Evolutionary conservation across 1,284 basidiomycete genomes (phyloP).

Genomic region (Ceratobasidium sp.): DNA sequence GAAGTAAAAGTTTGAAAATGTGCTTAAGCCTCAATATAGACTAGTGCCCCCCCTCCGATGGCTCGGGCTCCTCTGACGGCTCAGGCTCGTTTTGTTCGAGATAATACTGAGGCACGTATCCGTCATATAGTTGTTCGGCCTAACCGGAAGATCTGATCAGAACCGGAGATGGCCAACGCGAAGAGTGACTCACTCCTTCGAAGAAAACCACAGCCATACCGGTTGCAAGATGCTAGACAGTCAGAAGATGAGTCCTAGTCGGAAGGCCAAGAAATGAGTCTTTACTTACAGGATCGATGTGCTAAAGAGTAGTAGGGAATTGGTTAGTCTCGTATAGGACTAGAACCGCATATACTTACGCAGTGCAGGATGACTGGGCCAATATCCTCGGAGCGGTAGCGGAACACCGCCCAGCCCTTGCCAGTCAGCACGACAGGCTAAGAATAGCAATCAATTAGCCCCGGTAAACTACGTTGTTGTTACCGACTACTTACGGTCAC

Average conservation of each 20-base stretch:
- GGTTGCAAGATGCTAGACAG: slow-evolving; percentile 18
- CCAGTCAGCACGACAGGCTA: slow-evolving; percentile 28
- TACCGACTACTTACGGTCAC: slow-evolving; percentile 5
- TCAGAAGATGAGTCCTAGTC: neutral
- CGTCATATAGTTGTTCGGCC: slow-evolving; percentile 4
- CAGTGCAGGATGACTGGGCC: slow-evolving; percentile 34
- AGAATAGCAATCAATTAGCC: neutral
- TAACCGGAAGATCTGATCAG: neutral
- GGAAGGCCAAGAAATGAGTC: neutral
- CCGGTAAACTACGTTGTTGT: neutral
- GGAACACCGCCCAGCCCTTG: slow-evolving; percentile 25
- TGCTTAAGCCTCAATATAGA: neutral
- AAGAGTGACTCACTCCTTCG: slow-evolving; percentile 15
- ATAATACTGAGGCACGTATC: slow-evolving; percentile 26
- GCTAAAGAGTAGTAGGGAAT: neutral
- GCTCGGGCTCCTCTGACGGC: neutral
- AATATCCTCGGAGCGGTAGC: slow-evolving; percentile 24
- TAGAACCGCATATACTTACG: slow-evolving; percentile 7
- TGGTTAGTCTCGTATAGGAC: neutral
- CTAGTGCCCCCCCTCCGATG: neutral
- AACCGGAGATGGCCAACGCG: neutral
- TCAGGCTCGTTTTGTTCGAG: slow-evolving; percentile 23
- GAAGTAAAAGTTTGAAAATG: neutral
- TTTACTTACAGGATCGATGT: slow-evolving; percentile 39
- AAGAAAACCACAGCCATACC: slow-evolving; percentile 37